These are phyloP conservation scores for Penicillium chermesinum DNA, from an alignment of 495 filamentous ascomycete species.

Conservation along the genomic window DNA sequence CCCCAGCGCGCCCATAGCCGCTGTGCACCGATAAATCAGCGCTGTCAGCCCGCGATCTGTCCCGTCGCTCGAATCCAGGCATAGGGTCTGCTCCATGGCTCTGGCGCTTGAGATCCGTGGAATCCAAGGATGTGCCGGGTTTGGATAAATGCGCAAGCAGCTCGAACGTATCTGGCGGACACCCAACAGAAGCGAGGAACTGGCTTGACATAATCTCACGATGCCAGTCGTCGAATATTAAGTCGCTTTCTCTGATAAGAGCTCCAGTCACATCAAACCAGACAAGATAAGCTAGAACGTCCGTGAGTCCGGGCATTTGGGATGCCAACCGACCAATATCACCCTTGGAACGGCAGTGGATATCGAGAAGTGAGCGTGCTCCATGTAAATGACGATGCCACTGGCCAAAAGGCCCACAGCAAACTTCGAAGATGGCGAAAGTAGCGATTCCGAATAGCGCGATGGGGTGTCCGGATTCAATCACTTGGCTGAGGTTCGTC, in stretches of 20 bases:
- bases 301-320: conserved; percentile 20
- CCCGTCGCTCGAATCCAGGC: conserved; percentile 2
- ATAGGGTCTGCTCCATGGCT: conserved; percentile 21
- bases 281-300: conserved; percentile 28
- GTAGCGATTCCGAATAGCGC: conserved; percentile 31
- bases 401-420: conserved; percentile 28
- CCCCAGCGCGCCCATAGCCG: conserved; percentile 17
- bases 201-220: conserved; percentile 17
- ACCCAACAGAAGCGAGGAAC: conserved; percentile 31
- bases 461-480: conserved; percentile 28
- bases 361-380: conserved; percentile 29
- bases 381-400: conserved; percentile 33
- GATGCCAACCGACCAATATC: conserved; percentile 20
- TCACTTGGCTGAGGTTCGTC: conserved; percentile 24
- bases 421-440: conserved; percentile 33
- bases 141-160: conserved; percentile 24
- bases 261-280: conserved; percentile 32
- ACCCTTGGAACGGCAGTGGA: conserved; percentile 24
- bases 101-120: conserved; percentile 16
- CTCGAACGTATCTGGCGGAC: conserved; percentile 27
- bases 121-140: conserved; percentile 2
- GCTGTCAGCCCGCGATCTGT: conserved; percentile 17
- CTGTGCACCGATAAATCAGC: conserved; percentile 25
- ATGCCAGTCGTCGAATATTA: conserved; percentile 35
- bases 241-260: conserved; percentile 13